Percentiles rank a stretch among this genome's conserved stretches.
Conservation (phyloP, 164 flowering plant genomes). For the Amborella trichopoda region DNA sequence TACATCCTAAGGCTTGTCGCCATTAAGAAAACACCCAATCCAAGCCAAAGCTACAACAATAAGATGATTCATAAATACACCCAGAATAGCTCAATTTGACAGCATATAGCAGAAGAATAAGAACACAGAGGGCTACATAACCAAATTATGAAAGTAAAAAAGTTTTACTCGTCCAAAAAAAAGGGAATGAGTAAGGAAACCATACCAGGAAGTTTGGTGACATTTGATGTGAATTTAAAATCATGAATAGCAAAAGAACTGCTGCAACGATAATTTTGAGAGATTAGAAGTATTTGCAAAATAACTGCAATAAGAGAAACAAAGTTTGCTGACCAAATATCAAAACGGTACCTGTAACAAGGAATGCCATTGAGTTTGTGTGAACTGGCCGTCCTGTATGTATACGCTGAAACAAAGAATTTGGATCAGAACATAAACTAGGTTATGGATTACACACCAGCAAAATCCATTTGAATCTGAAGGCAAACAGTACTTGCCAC, state of each 20-base stretch:
- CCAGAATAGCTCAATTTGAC: too few relatives aligned
- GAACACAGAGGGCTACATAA: too few relatives aligned
- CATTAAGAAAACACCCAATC: constrained; percentile 78
- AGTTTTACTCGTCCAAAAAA: too few relatives aligned
- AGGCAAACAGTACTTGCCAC: too few relatives aligned
- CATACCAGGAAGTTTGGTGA: constrained; percentile 88
- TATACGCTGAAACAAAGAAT: constrained; percentile 41
- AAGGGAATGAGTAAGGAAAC: too few relatives aligned
- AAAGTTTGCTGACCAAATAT: background rate
- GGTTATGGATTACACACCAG: too few relatives aligned
- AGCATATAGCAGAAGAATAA: too few relatives aligned
- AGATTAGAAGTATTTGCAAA: background rate
- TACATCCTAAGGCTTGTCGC: constrained; percentile 92
- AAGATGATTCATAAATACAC: background rate
- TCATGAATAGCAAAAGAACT: constrained; percentile 82
- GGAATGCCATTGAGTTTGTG: constrained; percentile 71
- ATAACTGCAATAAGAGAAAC: background rate
- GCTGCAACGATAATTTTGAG: constrained; percentile 10
- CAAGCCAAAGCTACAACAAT: constrained; percentile 74
- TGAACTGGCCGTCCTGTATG: constrained; percentile 60
- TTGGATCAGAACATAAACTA: background rate
- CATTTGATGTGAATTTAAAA: constrained; percentile 87
- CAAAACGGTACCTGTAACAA: constrained; percentile 34
- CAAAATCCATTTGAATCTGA: too few relatives aligned
- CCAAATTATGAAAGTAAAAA: too few relatives aligned